Base-by-base conservation (phyloP, 371 early-diverging fungal species). In the Circinella umbellata region DNA sequence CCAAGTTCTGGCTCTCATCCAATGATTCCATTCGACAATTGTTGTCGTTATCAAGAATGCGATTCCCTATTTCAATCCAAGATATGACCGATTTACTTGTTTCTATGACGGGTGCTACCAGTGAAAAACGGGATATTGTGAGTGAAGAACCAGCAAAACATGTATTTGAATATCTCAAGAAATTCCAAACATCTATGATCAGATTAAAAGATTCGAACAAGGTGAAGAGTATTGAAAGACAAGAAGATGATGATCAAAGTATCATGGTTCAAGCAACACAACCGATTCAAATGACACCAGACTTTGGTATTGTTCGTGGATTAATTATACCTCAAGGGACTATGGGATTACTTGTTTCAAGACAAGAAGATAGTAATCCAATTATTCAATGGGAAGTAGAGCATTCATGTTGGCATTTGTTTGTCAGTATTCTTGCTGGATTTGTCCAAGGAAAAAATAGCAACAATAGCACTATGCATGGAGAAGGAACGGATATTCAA, bases 371-470 rank as follows among this genome's bases (percentile, higher is more conserved):
- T 17, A 27, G 27, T 27, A 3, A 8, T 13, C 51, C 15, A 69
- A 1, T 72, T 15, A 69, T 84, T 11, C 73, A 74, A 42, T 84
- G 75, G 63, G 10, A 53, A 9, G 18, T 68, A 0, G 10, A 59
- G 3, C 75, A 75, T 59, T 80, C 82, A 6, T 79, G 80, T 7
- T 84, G 84, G 84, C 77, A 77, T 53, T 17, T 83, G 11, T 46
- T 83, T 47, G 61, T 63, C 3, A 61, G 67, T 34, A 67, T 74
- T 1, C 68, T 83, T 51, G 69, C 70, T 14, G 61, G 61, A n/a
- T 78, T 74, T 39, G 64, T 74, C 15, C 42, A 71, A 13, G 63
- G 62, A 3, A 1, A 51, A 13, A 51, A n/a, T n/a, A 15, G 49
- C 8, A 17, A 51, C 15, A 51, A 47, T 15, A 3, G 15, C 10